A percentile compares a stretch with the other conserved stretches of the same genome.
Evolutionary conservation across 768 basidiomycete genomes (phyloP).

Genomic region (Tricholoma sp.): DNA sequence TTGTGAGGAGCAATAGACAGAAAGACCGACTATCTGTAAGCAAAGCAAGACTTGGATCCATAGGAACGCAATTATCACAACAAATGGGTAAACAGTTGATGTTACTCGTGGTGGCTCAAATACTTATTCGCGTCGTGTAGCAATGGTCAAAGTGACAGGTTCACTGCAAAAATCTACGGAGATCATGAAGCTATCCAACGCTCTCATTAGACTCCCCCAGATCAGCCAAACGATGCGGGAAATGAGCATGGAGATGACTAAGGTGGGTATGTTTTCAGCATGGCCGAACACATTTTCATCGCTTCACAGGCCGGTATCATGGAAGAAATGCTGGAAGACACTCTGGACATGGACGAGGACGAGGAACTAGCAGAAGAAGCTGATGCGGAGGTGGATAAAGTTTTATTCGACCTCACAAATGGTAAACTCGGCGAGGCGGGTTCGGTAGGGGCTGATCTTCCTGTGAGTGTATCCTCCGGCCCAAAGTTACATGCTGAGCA

Average conservation of each 20-base stretch:
- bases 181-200: conserved; percentile 98
- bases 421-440: conserved; percentile 92
- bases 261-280: conserved; percentile 43
- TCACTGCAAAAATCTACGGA: conserved; percentile 96
- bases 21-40: conserved; percentile 86
- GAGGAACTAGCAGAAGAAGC: conserved; percentile 96
- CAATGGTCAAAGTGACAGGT: conserved; percentile 97
- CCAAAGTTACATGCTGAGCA: conserved; percentile 7
- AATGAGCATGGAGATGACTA: conserved; percentile 99
- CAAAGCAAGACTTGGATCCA: conserved; percentile 90
- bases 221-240: conserved; percentile 91
- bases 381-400: conserved; percentile 95
- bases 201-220: conserved; percentile 87
- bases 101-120: conserved; percentile 1
- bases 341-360: conserved; percentile 86
- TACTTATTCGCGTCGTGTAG: conserved; percentile 34
- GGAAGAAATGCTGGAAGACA: conserved; percentile 97
- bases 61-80: conserved; percentile 82
- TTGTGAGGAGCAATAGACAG: conserved; percentile 94
- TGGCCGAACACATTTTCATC: background rate
- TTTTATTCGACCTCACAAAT: conserved; percentile 90
- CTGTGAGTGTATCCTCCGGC: conserved; percentile 46
- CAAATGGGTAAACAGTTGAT: conserved; percentile 69
- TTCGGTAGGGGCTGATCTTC: conserved; percentile 62
- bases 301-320: conserved; percentile 84